Percentiles rank a stretch among this genome's conserved stretches.
phyloP scores from a whole-genome alignment of 768 basidiomycete species.

The Pulveroboletus sp. region DNA sequence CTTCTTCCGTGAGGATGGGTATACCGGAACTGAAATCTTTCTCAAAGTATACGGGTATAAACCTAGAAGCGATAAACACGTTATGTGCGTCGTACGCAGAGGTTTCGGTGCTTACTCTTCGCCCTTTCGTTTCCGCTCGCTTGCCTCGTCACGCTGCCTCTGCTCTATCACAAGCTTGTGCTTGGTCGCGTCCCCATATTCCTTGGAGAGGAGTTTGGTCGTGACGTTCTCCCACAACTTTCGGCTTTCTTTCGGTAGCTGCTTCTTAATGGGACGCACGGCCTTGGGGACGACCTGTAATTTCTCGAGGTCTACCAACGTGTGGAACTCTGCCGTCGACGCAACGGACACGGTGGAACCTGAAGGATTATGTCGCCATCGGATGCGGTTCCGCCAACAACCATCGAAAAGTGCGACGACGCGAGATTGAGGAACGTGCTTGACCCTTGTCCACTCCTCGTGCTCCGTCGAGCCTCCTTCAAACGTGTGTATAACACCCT shows the following conservation, averaged over 20 bases:
- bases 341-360: conserved; percentile 46
- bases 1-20: conserved; percentile 64
- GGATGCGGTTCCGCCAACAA: conserved; percentile 78
- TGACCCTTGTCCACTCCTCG: conserved; percentile 78
- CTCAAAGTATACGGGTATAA: conserved; percentile 74
- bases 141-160: conserved; percentile 83
- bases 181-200: conserved; percentile 87
- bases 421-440: conserved; percentile 79
- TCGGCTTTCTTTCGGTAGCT: conserved; percentile 77
- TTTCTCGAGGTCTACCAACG: conserved; percentile 72
- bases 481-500: conserved; percentile 87
- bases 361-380: conserved; percentile 64
- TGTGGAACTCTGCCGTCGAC: conserved; percentile 48
- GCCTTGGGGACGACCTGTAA: conserved; percentile 74
- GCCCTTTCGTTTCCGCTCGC: conserved; percentile 79
- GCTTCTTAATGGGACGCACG: conserved; percentile 78
- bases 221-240: conserved; percentile 88
- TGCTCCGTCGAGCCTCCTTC: conserved; percentile 58
- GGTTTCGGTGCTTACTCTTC: conserved; percentile 54
- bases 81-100: background rate
- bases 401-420: conserved; percentile 85
- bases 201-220: conserved; percentile 67
- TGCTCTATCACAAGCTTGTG: conserved; percentile 93
- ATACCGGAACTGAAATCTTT: conserved; percentile 61
- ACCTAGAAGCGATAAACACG: conserved; percentile 39